phyloP scores from a whole-genome alignment of 306 rosid species.

The Quercus rubra region DNA sequence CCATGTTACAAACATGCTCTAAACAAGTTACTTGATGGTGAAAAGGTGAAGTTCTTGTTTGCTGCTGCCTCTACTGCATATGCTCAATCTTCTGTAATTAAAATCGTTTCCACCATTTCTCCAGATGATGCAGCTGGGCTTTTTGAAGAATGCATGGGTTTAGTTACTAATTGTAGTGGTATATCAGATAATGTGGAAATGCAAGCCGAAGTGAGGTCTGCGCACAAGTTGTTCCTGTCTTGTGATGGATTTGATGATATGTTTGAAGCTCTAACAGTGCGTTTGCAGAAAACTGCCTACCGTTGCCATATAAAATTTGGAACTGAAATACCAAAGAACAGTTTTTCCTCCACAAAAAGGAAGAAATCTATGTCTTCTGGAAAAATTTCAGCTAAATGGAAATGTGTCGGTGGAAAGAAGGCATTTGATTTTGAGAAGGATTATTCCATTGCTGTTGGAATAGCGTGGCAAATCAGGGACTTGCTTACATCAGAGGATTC shows the following conservation, averaged over 20 bases:
- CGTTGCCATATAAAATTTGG: conserved; percentile 81
- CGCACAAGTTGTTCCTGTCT: conserved; percentile 68
- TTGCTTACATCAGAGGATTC: conserved; percentile 54
- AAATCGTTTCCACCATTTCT: conserved; percentile 58
- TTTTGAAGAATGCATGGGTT: conserved; percentile 57
- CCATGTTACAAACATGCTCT: conserved; percentile 42
- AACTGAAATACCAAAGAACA: conserved; percentile 39
- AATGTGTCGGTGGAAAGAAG: conserved; percentile 46
- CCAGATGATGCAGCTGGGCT: conserved; percentile 55
- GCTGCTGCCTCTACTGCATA: conserved; percentile 46
- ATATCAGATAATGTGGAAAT: conserved; percentile 58
- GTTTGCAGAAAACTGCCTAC: conserved; percentile 71
- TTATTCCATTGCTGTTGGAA: conserved; percentile 67
- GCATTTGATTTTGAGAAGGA: conserved; percentile 61
- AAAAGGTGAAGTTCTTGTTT: conserved; percentile 57
- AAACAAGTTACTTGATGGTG: conserved; percentile 56
- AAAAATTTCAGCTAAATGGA: conserved; percentile 44
- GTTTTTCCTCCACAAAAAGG: conserved; percentile 45
- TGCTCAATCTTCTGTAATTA: conserved; percentile 71
- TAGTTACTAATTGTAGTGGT: conserved; percentile 69
- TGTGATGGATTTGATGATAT: conserved; percentile 64
- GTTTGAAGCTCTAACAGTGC: conserved; percentile 61
- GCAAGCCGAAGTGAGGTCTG: conserved; percentile 82
- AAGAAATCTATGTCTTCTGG: conserved; percentile 46
- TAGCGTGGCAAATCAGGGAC: conserved; percentile 88